These are phyloP conservation scores for Ceriops tagal DNA, from an alignment of 345 rosid genomes.

Conservation along the genomic window DNA sequence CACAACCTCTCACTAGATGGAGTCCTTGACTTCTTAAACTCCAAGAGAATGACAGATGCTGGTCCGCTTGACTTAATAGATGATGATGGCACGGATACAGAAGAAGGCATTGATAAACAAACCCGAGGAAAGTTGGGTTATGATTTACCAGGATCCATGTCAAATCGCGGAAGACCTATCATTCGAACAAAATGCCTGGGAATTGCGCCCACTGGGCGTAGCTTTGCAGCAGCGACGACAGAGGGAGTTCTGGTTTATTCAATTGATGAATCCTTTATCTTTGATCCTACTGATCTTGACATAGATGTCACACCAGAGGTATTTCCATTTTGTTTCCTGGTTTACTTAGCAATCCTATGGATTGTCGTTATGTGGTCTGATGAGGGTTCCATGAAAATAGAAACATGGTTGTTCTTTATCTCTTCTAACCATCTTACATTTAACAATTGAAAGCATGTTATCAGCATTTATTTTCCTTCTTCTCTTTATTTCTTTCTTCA, in stretches of 20 bases:
- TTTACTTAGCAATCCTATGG: background rate
- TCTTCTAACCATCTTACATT: too few relatives aligned
- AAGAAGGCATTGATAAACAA: constrained; percentile 80
- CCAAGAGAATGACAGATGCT: constrained; percentile 94
- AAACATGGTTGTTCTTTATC: too few relatives aligned
- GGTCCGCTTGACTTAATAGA: constrained; percentile 93
- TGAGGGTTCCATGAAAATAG: background rate
- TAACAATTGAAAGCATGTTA: background rate
- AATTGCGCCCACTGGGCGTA: constrained; percentile 93
- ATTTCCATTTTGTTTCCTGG: constrained; percentile 4
- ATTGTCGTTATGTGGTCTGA: background rate
- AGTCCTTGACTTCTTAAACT: constrained; percentile 86
- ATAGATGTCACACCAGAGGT: constrained; percentile 98
- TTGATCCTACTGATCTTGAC: constrained; percentile 97
- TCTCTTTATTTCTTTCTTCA: background rate
- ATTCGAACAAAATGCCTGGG: constrained; percentile 75
- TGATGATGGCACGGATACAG: constrained; percentile 71
- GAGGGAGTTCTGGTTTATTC: constrained; percentile 92
- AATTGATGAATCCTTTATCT: constrained; percentile 82
- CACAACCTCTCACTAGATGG: constrained; percentile 87
- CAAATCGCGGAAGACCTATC: constrained; percentile 75
- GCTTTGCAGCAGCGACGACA: constrained; percentile 91
- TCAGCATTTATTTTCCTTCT: background rate
- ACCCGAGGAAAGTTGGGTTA: constrained; percentile 69
- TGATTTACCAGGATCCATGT: constrained; percentile 83